Evolutionary conservation across 2,329 filamentous ascomycete species (phyloP), one percentile per base, ranked within the genome.

Genomic region (Zarea fungicola): DNA sequence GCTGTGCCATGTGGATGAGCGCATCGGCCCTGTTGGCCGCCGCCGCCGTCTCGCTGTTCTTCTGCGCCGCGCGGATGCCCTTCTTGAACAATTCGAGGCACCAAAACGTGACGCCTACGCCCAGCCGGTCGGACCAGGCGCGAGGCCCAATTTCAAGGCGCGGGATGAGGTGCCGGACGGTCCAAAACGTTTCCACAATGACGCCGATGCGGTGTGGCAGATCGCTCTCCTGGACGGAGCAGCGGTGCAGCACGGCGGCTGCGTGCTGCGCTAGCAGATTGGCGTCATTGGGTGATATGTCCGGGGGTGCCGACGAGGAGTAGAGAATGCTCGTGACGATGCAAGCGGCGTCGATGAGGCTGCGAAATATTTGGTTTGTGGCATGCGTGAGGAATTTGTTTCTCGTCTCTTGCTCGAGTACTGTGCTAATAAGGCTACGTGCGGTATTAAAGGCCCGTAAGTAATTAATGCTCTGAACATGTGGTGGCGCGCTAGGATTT

Each of bases 101-200:
- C 55, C 74, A 75, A 52, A 74, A 75, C 5, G 71, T 71, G 26
- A 77, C 63, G 42, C 74, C 72, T 3, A 74, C 74, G 14, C 71
- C 69, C 5, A 78, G 66, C 1, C 76, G 70, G 51, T 72, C 68
- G 3, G 70, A 68, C 60, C 63, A 66, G 29, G 72, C 70, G 11
- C 64, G 61, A 2, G 68, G 69, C 1, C 69, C 65, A 8, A 69
- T 65, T 31, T 72, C 71, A 22, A 66, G 61, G 21, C 61, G 60
- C 23, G 69, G 65, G 48, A 73, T 58, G 42, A 64, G 52, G 49
- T 65, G 62, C 21, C 66, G 64, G 39, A 69, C 61, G 25, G 62
- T 66, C 74, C 70, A 77, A 50, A 69, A 79, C 1, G 71, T 71
- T 56, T 77, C 74, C 37, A 78, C 63, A 51, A 79, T 70, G 49